Base-by-base conservation (phyloP, 2,329 filamentous ascomycete genomes). In the Aureobasidium sp. region DNA sequence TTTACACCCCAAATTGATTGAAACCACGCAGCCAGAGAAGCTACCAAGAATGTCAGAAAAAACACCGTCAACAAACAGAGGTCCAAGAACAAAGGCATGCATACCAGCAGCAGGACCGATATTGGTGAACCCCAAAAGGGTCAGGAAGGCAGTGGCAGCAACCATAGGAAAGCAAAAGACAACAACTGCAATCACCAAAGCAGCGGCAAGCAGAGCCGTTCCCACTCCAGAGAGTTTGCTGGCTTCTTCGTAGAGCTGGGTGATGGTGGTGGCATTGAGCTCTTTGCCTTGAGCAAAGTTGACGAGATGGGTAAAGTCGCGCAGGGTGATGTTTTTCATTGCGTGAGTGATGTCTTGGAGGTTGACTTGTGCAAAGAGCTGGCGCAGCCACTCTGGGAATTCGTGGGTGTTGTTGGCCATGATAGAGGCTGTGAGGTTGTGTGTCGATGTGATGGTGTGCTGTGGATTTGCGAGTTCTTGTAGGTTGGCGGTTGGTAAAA, bases 1-100 rank as follows among this genome's bases (percentile, higher is more conserved):
- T 67, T 65, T 2, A 57, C 49, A 11, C 66, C 62, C 14, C 68
- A 69, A 64, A 3, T 68, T 70, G 17, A 68, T 12, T 2, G 69
- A 68, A 4, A 67, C 69, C 36, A 47, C 12, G 11, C 27, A 27
- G 5, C 41, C 14, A 44, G 39, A 9, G 42, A 49, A 29, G 45
- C 34, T n/a, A n/a, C 9, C 8, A 12, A 22, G 1, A 1, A 11
- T 12, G 9, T 22, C 41, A 44, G 9, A n/a, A n/a, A 25, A 25
- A 29, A 25, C 5, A 37, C 2, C 25, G 5, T 0, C 31, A 17
- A 20, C n/a, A 6, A 4, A 12, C n/a, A 14, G 2, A 29, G 7
- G 29, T 8, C 29, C 12, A 15, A n/a, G 12, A 9, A 45, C 22
- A 20, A 9, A 45, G n/a, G n/a, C n/a, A 27, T 4, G 11, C 37